Evolutionary conservation across 148 eudicot genomes (phyloP).

Genomic region (Pharnaceum exiguum): DNA sequence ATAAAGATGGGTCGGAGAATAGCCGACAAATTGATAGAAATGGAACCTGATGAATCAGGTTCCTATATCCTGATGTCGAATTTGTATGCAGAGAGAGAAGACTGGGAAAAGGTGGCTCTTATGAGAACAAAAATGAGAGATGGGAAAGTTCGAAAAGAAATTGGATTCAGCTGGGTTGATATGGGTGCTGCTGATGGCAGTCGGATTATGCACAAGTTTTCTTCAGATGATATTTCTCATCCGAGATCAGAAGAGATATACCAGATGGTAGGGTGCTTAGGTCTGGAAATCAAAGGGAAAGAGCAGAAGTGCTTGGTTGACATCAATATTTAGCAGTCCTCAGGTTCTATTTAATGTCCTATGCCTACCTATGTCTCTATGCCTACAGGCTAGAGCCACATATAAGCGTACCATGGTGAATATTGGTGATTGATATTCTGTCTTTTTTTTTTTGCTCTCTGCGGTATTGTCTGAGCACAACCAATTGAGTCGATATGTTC

Average conservation of each 20-base stretch:
- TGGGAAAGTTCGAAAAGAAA: conserved; percentile 60
- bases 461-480: too few species aligned
- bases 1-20: conserved; percentile 58
- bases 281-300: conserved; percentile 55
- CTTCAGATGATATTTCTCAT: conserved; percentile 77
- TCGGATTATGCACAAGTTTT: conserved; percentile 54
- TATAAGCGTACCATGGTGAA: too few species aligned
- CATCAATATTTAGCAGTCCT: neutral
- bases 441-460: too few species aligned
- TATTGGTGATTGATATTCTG: too few species aligned
- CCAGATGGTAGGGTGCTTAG: conserved; percentile 50
- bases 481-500: too few species aligned
- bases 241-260: conserved; percentile 55
- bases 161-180: conserved; percentile 96
- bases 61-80: conserved; percentile 83
- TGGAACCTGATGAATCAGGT: conserved; percentile 75
- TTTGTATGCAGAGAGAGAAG: conserved; percentile 76
- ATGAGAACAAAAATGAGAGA: conserved; percentile 74
- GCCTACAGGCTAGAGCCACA: too few species aligned
- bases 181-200: conserved; percentile 41
- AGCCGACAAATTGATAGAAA: conserved; percentile 45
- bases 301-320: conserved; percentile 9
- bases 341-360: neutral
- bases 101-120: conserved; percentile 75
- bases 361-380: conserved; percentile 1